Evolutionary conservation across 441 rosid species (phyloP).

Genomic region (California macrophylla): DNA sequence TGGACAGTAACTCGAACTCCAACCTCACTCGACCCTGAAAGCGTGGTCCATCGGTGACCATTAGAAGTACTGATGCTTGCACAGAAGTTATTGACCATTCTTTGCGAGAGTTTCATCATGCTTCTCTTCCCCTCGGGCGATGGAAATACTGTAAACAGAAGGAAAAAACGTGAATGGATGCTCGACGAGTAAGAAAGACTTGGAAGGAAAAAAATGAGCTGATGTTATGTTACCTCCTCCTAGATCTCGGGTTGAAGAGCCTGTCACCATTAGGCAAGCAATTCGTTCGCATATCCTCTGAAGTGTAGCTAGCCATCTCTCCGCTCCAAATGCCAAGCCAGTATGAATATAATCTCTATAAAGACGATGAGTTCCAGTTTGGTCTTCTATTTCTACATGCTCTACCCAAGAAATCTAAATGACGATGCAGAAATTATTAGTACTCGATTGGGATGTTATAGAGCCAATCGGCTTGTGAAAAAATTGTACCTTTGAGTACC

Average conservation of each 20-base stretch:
- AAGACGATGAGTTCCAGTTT: conserved; percentile 39
- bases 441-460: not conserved
- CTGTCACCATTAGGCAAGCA: conserved; percentile 61
- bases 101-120: conserved; percentile 93
- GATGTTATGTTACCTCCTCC: conserved; percentile 63
- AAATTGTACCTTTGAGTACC: conserved; percentile 68
- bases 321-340: conserved; percentile 86
- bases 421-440: conserved; percentile 3
- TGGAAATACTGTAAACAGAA: conserved; percentile 50
- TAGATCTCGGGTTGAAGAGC: conserved; percentile 55
- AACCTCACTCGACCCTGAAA: conserved; percentile 51
- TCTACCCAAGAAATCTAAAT: conserved; percentile 87
- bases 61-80: conserved; percentile 67
- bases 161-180: not conserved
- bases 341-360: conserved; percentile 53
- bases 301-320: conserved; percentile 63
- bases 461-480: not conserved
- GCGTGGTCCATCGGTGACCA: conserved; percentile 56
- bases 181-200: too few relatives aligned
- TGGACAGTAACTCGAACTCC: conserved; percentile 76
- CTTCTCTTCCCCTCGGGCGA: conserved; percentile 80
- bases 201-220: not conserved
- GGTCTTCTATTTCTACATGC: conserved; percentile 76
- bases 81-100: conserved; percentile 80
- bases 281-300: conserved; percentile 81